Evolutionary conservation across 2,329 filamentous ascomycete species (phyloP).

Genomic region (Hymenoscyphus albidus): DNA sequence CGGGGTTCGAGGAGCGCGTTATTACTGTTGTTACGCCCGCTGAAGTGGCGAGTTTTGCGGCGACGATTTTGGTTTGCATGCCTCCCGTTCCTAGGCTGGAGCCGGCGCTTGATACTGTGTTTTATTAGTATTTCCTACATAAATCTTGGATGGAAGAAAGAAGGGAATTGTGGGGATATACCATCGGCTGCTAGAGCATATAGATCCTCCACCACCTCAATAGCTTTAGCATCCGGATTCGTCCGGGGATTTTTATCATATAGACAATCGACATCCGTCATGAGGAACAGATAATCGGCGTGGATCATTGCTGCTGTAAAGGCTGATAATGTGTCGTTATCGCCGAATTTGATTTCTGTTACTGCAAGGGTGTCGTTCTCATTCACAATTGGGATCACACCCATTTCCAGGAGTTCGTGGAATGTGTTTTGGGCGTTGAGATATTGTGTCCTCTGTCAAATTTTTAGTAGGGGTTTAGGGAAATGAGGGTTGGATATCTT

Average conservation of each 20-base stretch:
- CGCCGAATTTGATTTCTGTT: slow-evolving; percentile 98
- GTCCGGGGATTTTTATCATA: slow-evolving; percentile 94
- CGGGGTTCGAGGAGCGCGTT: slow-evolving; percentile 86
- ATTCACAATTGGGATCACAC: slow-evolving; percentile 96
- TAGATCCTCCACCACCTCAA: slow-evolving; percentile 91
- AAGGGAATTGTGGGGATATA: slow-evolving; percentile 32
- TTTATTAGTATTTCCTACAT: slow-evolving; percentile 10
- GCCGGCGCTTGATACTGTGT: slow-evolving; percentile 76
- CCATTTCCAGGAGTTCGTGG: slow-evolving; percentile 83
- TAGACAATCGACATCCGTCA: slow-evolving; percentile 97
- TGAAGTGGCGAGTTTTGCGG: slow-evolving; percentile 85
- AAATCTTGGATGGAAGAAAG: background rate
- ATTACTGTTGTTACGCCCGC: slow-evolving; percentile 96
- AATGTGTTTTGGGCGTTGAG: slow-evolving; percentile 96
- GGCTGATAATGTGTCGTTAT: slow-evolving; percentile 95
- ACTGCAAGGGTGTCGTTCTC: slow-evolving; percentile 97
- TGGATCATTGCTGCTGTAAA: slow-evolving; percentile 98
- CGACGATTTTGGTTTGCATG: slow-evolving; percentile 97
- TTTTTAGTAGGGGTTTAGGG: slow-evolving; percentile 20
- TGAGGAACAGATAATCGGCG: slow-evolving; percentile 92
- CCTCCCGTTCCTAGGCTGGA: slow-evolving; percentile 89
- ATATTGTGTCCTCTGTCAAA: slow-evolving; percentile 74
- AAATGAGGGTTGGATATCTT: too few relatives aligned
- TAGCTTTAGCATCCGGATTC: slow-evolving; percentile 79
- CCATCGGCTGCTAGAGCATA: slow-evolving; percentile 75